Percentiles rank a stretch among this genome's conserved stretches.
Conservation (phyloP, 208 protist genomes). For the Leishmania tropica region DNA sequence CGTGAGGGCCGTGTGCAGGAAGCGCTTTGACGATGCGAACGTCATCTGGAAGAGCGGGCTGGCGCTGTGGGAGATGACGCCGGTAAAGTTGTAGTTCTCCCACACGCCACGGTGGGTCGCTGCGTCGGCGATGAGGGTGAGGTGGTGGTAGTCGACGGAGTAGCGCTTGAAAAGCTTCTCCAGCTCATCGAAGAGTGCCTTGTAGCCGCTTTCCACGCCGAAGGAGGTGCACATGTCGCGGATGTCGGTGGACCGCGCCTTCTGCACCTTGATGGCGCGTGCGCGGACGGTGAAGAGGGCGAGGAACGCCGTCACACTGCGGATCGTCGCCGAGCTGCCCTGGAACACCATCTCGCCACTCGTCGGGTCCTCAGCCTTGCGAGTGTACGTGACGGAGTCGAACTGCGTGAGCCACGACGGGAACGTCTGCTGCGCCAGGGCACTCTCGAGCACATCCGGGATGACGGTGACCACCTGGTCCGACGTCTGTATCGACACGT, state of each 20-base stretch:
- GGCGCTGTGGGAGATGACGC: constrained; percentile 83
- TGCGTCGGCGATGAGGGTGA: constrained; percentile 89
- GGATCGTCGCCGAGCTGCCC: constrained; percentile 67
- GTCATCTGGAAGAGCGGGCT: constrained; percentile 94
- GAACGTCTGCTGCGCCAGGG: constrained; percentile 60
- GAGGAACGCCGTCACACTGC: constrained; percentile 72
- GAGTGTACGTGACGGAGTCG: constrained; percentile 78
- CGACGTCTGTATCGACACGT: constrained; percentile 58
- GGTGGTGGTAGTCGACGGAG: constrained; percentile 86
- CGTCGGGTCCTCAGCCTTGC: constrained; percentile 64
- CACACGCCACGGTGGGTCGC: constrained; percentile 86
- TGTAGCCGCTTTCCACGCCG: constrained; percentile 87
- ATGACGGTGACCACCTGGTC: constrained; percentile 69
- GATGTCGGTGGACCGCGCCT: constrained; percentile 88
- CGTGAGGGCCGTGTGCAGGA: constrained; percentile 85
- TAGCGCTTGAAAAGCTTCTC: constrained; percentile 89
- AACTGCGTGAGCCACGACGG: constrained; percentile 86
- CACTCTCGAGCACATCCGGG: constrained; percentile 74
- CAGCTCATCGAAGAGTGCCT: constrained; percentile 83
- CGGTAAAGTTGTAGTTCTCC: constrained; percentile 92
- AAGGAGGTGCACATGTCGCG: constrained; percentile 76
- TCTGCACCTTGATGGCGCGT: constrained; percentile 59
- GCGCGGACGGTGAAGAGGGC: constrained; percentile 78
- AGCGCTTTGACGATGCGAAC: constrained; percentile 86
- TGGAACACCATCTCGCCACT: constrained; percentile 88